These are phyloP conservation scores for Podospora sp. DNA, from an alignment of 495 filamentous ascomycete species.

Conservation along the genomic window DNA sequence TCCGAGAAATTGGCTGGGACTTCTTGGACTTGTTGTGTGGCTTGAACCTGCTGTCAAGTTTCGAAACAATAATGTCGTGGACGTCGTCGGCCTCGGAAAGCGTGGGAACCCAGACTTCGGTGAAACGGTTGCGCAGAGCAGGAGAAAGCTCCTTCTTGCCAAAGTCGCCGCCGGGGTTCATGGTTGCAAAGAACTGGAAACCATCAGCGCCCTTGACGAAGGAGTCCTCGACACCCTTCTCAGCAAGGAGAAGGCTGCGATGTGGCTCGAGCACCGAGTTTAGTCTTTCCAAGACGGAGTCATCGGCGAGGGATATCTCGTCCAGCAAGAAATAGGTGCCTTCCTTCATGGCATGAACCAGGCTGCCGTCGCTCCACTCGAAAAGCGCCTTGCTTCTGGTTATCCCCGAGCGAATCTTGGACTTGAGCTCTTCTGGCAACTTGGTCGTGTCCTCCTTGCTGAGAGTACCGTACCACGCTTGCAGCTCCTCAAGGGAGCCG, in stretches of 20 bases:
- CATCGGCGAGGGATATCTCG: constrained; percentile 96
- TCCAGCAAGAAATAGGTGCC: constrained; percentile 92
- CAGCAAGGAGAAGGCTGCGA: constrained; percentile 83
- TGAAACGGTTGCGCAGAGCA: constrained; percentile 93
- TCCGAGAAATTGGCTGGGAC: constrained; percentile 51
- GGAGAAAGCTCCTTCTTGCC: constrained; percentile 97
- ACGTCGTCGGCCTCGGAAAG: constrained; percentile 81
- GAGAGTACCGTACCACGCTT: constrained; percentile 46
- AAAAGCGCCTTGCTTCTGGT: constrained; percentile 78
- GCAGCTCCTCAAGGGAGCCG: constrained; percentile 37
- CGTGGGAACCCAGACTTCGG: constrained; percentile 96
- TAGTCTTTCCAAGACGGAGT: constrained; percentile 92
- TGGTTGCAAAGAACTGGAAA: constrained; percentile 96
- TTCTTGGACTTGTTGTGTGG: constrained; percentile 11
- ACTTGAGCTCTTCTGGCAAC: constrained; percentile 54
- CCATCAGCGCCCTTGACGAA: constrained; percentile 74
- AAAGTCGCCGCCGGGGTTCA: constrained; percentile 99
- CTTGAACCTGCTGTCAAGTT: constrained; percentile 55
- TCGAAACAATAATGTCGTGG: constrained; percentile 78
- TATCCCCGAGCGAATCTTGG: constrained; percentile 61
- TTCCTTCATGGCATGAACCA: constrained; percentile 92
- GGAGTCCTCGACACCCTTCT: constrained; percentile 84
- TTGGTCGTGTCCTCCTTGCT: constrained; percentile 25
- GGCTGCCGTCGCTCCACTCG: constrained; percentile 92
- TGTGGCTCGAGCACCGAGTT: constrained; percentile 96